These are phyloP conservation scores for Moringa oleifera DNA, from an alignment of 345 rosid genomes.

Conservation along the genomic window DNA sequence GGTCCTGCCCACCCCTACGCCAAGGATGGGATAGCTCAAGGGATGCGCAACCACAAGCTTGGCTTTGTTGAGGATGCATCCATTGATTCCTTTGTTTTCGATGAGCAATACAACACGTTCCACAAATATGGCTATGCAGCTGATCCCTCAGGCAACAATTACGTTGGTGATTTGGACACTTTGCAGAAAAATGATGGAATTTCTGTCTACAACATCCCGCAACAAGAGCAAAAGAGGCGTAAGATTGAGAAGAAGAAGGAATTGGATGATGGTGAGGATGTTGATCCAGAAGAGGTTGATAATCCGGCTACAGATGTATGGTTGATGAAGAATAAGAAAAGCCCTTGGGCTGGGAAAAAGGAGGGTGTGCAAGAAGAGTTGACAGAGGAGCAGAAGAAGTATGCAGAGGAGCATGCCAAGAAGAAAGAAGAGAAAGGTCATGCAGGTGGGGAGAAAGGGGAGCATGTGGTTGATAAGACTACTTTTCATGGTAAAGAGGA, in stretches of 20 bases:
- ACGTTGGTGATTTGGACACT: conserved; percentile 75
- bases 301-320: conserved; percentile 82
- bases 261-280: conserved; percentile 23
- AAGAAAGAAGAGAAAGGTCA: conserved; percentile 85
- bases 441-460: conserved; percentile 62
- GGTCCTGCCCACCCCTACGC: conserved; percentile 96
- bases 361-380: conserved; percentile 71
- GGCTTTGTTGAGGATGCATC: conserved; percentile 95
- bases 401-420: conserved; percentile 91
- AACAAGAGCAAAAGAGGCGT: conserved; percentile 76
- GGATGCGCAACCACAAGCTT: conserved; percentile 95
- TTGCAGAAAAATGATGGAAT: conserved; percentile 53
- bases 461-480: conserved; percentile 69
- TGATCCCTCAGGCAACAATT: conserved; percentile 75
- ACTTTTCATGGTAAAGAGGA: conserved; percentile 98
- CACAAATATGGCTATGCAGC: conserved; percentile 84
- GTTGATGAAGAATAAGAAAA: conserved; percentile 78
- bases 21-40: conserved; percentile 90
- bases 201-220: conserved; percentile 78
- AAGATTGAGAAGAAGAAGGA: conserved; percentile 58
- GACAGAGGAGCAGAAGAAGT: conserved; percentile 96
- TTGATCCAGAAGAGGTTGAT: conserved; percentile 47
- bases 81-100: conserved; percentile 75
- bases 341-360: conserved; percentile 97
- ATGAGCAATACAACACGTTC: conserved; percentile 91